Percentiles rank a stretch among this genome's conserved stretches.
phyloP scores from a whole-genome alignment of 2,329 filamentous ascomycete species.

The Diaporthe batatas region DNA sequence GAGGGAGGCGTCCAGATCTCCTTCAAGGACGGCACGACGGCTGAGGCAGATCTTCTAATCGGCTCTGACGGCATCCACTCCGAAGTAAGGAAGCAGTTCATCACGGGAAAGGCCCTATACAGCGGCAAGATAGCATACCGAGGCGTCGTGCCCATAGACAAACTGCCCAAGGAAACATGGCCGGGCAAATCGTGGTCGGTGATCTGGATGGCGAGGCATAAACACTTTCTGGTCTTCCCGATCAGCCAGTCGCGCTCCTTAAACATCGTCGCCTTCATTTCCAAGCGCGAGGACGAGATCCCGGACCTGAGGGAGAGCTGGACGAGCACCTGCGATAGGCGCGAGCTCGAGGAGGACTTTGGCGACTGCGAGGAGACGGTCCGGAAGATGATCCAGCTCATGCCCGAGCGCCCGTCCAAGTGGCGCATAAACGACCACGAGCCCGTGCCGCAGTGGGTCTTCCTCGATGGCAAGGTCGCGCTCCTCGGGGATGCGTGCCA shows the following conservation, averaged over 20 bases:
- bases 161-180: constrained; percentile 36
- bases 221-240: constrained; percentile 41
- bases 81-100: constrained; percentile 39
- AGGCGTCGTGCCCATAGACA: constrained; percentile 48
- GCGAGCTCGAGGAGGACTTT: constrained; percentile 42
- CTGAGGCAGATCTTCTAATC: constrained; percentile 38
- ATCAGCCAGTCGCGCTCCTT: constrained; percentile 39
- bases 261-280: constrained; percentile 43
- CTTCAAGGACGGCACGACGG: constrained; percentile 35
- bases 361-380: constrained; percentile 42
- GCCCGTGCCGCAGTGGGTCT: constrained; percentile 44
- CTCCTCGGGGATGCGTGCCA: constrained; percentile 41
- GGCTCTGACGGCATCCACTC: constrained; percentile 43
- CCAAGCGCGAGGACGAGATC: constrained; percentile 41
- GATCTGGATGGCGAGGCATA: constrained; percentile 39
- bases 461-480: constrained; percentile 38
- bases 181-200: constrained; percentile 35
- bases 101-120: constrained; percentile 45
- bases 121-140: constrained; percentile 50
- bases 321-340: constrained; percentile 39
- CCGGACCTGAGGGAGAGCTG: constrained; percentile 41
- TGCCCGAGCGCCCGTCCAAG: constrained; percentile 44
- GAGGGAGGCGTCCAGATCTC: constrained; percentile 41
- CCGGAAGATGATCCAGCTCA: constrained; percentile 40
- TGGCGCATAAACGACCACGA: constrained; percentile 49